These are phyloP conservation scores for Haplosporangium sp. DNA, from an alignment of 371 early-diverging fungal species.

Conservation along the genomic window DNA sequence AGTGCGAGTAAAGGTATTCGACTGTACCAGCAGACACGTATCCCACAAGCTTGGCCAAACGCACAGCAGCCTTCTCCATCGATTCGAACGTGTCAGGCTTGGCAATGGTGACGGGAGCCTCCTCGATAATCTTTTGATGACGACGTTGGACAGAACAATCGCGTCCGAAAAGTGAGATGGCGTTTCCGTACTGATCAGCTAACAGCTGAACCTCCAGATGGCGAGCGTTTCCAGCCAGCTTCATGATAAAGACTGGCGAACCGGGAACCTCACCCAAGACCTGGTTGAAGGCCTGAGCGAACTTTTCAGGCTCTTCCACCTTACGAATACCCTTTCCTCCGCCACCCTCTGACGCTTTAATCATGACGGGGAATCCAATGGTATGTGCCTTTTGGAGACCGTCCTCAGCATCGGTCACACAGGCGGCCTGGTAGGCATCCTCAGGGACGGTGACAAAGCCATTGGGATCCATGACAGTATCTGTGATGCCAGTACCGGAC, in stretches of 20 bases:
- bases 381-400: slow-evolving; percentile 84
- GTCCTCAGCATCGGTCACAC: slow-evolving; percentile 80
- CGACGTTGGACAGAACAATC: slow-evolving; percentile 99
- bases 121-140: slow-evolving; percentile 97
- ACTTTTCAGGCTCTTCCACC: slow-evolving; percentile 79
- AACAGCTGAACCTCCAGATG: slow-evolving; percentile 98
- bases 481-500: slow-evolving; percentile 91
- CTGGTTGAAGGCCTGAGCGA: slow-evolving; percentile 85
- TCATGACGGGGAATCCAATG: slow-evolving; percentile 98
- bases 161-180: slow-evolving; percentile 97
- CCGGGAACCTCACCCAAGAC: slow-evolving; percentile 96
- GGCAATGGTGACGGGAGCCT: slow-evolving; percentile 96
- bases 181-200: slow-evolving; percentile 97
- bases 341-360: slow-evolving; percentile 99
- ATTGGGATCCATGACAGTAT: slow-evolving; percentile 68
- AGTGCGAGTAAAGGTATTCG: slow-evolving; percentile 95
- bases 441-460: slow-evolving; percentile 88
- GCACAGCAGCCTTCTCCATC: slow-evolving; percentile 98
- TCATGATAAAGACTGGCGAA: slow-evolving; percentile 97
- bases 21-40: slow-evolving; percentile 98
- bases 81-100: slow-evolving; percentile 81
- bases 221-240: slow-evolving; percentile 93
- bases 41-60: slow-evolving; percentile 93
- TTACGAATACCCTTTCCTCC: slow-evolving; percentile 99
- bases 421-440: slow-evolving; percentile 82